Evolutionary conservation across 163 green algal species (phyloP).

Genomic region (Trebouxia gelatinosa): DNA sequence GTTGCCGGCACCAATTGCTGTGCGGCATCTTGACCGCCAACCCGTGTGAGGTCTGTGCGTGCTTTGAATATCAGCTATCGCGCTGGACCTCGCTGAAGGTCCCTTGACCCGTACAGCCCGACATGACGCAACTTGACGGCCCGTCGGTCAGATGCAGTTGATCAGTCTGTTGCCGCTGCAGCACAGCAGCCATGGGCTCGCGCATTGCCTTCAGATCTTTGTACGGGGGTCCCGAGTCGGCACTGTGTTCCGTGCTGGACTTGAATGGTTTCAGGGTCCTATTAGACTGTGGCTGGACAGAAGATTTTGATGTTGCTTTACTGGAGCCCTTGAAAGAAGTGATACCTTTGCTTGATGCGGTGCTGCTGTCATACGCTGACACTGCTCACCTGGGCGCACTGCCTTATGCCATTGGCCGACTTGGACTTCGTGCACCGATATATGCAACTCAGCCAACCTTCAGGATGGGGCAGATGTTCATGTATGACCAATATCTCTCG

Average conservation of each 20-base stretch:
- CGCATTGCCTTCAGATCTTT: neutral
- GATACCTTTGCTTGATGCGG: conserved; percentile 41
- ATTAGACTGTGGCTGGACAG: conserved; percentile 87
- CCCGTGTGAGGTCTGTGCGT: too few relatives aligned
- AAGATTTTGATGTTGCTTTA: conserved; percentile 56
- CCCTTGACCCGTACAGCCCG: too few relatives aligned
- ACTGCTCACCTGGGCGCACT: conserved; percentile 79
- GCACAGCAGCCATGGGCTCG: neutral
- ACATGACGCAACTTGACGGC: neutral
- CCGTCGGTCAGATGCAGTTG: neutral
- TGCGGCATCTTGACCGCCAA: too few relatives aligned
- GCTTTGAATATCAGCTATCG: too few relatives aligned
- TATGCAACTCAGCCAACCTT: conserved; percentile 82
- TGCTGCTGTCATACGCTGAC: conserved; percentile 87
- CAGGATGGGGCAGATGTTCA: conserved; percentile 81
- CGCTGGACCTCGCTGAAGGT: too few relatives aligned
- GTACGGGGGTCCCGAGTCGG: neutral
- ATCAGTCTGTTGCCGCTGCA: neutral
- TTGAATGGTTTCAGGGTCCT: conserved; percentile 69
- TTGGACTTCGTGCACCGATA: conserved; percentile 58
- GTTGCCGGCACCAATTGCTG: too few relatives aligned
- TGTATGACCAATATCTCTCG: conserved; percentile 70
- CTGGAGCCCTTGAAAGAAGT: conserved; percentile 55
- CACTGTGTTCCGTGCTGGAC: conserved; percentile 55
- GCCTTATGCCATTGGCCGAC: conserved; percentile 69